Percentiles rank a stretch among this genome's conserved stretches.
Evolutionary conservation across 441 rosid genomes (phyloP).

Genomic region (Sinapis alba): DNA sequence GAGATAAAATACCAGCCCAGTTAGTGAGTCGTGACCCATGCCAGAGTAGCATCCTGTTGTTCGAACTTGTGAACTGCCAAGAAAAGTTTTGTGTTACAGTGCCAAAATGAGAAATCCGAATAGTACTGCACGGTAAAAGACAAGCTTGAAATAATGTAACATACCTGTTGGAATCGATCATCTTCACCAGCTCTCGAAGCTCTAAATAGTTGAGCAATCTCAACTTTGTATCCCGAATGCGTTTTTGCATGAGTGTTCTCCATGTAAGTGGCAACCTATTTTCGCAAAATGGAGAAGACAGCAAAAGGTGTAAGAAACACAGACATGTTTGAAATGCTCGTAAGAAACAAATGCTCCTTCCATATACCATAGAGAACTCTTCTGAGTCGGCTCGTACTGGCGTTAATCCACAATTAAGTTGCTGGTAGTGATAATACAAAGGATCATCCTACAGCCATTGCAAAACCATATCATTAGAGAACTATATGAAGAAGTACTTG

Average conservation of each 20-base stretch:
- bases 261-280: slow-evolving; percentile 71
- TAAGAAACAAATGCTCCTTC: background rate
- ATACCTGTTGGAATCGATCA: slow-evolving; percentile 67
- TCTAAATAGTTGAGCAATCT: slow-evolving; percentile 71
- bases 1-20: slow-evolving; percentile 95
- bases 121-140: background rate
- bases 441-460: slow-evolving; percentile 71
- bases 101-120: background rate
- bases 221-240: slow-evolving; percentile 66
- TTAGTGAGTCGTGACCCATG: slow-evolving; percentile 95
- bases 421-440: slow-evolving; percentile 60
- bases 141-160: slow-evolving; percentile 7
- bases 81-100: background rate
- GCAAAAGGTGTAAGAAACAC: background rate
- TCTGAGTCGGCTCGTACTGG: slow-evolving; percentile 66
- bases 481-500: slow-evolving; percentile 6
- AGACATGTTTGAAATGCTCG: background rate
- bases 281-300: slow-evolving; percentile 19
- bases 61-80: slow-evolving; percentile 58
- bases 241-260: slow-evolving; percentile 86
- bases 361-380: slow-evolving; percentile 69
- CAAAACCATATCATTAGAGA: background rate
- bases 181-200: slow-evolving; percentile 65
- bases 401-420: slow-evolving; percentile 66
- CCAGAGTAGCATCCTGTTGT: slow-evolving; percentile 89